Percentiles rank a stretch among this genome's conserved stretches.
Evolutionary conservation across 169 alveolate genomes (phyloP).

Genomic region (Cryptosporidium baileyi): DNA sequence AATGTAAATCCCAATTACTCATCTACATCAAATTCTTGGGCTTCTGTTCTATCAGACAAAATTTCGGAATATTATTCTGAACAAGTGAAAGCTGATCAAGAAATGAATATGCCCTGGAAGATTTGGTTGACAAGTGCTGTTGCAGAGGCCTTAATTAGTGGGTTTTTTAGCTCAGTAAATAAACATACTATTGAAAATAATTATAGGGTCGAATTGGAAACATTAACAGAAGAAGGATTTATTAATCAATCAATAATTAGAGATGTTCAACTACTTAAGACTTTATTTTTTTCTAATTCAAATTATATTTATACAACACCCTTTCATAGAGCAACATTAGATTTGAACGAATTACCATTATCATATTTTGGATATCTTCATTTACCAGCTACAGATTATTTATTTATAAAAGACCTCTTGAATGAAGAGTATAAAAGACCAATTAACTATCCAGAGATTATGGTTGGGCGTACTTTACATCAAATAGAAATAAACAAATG

Average conservation of each 20-base stretch:
- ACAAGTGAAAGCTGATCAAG: constrained; percentile 8
- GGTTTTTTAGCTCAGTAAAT: constrained; percentile 19
- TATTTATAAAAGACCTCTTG: background rate
- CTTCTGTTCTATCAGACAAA: constrained; percentile 6
- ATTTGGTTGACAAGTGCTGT: constrained; percentile 55
- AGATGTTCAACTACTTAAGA: background rate
- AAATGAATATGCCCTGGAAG: constrained; percentile 28
- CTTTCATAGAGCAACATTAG: constrained; percentile 23
- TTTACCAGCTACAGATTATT: constrained; percentile 4
- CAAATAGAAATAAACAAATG: constrained; percentile 46
- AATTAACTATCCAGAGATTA: constrained; percentile 4
- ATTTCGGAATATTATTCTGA: background rate
- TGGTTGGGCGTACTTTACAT: constrained; percentile 13
- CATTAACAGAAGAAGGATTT: background rate
- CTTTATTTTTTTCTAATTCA: background rate
- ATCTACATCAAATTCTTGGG: constrained; percentile 4
- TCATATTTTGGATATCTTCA: constrained; percentile 46
- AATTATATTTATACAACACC: background rate
- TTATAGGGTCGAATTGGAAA: background rate
- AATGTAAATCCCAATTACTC: constrained; percentile 23
- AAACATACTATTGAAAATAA: background rate
- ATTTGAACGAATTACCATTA: constrained; percentile 5
- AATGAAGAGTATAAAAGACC: constrained; percentile 34
- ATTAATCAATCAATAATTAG: constrained; percentile 5
- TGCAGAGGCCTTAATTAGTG: constrained; percentile 49